Evolutionary conservation across 2,329 filamentous ascomycete species (phyloP).

Genomic region (Dendrostoma leiphaemia): DNA sequence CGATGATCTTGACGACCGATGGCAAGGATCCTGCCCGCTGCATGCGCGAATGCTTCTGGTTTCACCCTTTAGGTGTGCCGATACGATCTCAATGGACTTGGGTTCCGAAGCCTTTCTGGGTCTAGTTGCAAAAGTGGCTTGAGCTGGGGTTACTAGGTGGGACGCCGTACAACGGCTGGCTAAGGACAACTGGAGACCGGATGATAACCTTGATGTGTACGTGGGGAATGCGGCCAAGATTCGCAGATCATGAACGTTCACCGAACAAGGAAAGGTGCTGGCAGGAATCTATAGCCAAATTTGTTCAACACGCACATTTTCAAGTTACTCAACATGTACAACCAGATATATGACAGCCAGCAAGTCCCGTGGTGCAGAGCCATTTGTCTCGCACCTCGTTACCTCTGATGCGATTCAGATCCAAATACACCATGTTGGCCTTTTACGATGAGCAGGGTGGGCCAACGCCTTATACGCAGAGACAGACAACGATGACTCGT

Average conservation of each 20-base stretch:
- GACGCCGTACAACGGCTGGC: constrained; percentile 1
- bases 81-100: not conserved
- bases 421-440: not conserved
- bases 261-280: no score
- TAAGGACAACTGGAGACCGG: not conserved
- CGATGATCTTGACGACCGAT: no score
- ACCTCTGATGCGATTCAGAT: not conserved
- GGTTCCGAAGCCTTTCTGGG: not conserved
- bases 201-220: not conserved
- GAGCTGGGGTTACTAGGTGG: not conserved
- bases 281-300: no score
- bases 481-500: not conserved
- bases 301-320: no score
- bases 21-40: no score
- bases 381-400: not conserved
- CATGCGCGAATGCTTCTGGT: no score
- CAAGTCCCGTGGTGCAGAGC: not conserved
- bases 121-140: not conserved
- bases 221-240: not conserved
- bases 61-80: not conserved
- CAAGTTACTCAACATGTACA: not conserved
- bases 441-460: not conserved
- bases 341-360: not conserved
- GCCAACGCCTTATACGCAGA: not conserved
- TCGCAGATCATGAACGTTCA: not conserved